Conservation (phyloP, 1,139 yeast genomes). For the Protomyces gravidus region DNA sequence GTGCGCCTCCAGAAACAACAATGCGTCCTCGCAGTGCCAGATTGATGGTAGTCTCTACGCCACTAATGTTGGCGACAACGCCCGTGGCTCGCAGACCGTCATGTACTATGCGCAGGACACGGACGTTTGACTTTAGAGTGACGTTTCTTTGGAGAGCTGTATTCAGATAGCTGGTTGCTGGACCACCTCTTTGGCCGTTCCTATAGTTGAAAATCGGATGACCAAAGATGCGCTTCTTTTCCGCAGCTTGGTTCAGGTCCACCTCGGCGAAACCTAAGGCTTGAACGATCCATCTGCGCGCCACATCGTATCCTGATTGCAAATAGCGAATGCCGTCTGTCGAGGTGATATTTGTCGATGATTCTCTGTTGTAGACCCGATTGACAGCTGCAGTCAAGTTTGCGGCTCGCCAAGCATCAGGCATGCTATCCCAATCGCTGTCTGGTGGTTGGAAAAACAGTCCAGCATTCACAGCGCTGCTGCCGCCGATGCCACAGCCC, state of each 20-base stretch:
- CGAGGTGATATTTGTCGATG: background rate
- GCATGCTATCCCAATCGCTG: constrained; percentile 6
- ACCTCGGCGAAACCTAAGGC: background rate
- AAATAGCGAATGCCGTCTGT: constrained; percentile 5
- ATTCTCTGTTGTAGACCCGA: background rate
- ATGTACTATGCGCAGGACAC: background rate
- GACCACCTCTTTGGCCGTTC: constrained; percentile 13
- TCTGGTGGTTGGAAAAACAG: constrained; percentile 9
- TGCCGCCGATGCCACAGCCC: constrained; percentile 10
- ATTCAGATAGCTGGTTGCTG: constrained; percentile 3
- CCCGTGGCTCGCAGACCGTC: constrained; percentile 2
- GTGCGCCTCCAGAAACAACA: constrained; percentile 4
- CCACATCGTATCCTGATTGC: constrained; percentile 5
- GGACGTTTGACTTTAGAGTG: background rate
- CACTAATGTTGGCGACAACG: background rate
- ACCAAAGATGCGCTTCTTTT: constrained; percentile 4
- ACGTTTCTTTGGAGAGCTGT: constrained; percentile 6
- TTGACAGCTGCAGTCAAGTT: background rate
- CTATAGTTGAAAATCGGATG: constrained; percentile 6
- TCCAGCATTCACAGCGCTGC: constrained; percentile 7
- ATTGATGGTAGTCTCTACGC: background rate
- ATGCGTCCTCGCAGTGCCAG: background rate
- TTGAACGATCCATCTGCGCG: background rate
- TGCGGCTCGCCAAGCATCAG: background rate
- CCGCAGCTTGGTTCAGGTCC: background rate